Evolutionary conservation across 306 rosid species (phyloP).

Genomic region (Cucumis melo): DNA sequence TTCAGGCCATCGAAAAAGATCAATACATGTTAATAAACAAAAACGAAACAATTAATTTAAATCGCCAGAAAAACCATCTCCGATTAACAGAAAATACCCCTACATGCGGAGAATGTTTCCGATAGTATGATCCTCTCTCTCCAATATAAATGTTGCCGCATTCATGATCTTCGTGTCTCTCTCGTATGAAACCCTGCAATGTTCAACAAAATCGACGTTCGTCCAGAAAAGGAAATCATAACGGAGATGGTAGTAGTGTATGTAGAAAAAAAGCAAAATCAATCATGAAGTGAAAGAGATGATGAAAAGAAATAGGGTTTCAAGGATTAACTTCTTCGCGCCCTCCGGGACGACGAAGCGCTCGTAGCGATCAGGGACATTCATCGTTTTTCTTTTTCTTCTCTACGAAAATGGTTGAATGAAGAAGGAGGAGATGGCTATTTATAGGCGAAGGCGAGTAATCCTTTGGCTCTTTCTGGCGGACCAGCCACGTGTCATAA

Average conservation of each 20-base stretch:
- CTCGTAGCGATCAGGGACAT: slow-evolving; percentile 91
- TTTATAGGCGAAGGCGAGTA: neutral
- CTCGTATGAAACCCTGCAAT: slow-evolving; percentile 72
- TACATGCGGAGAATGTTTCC: slow-evolving; percentile 92
- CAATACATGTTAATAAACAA: neutral
- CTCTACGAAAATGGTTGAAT: neutral
- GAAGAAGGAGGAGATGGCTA: neutral
- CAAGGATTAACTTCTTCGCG: slow-evolving; percentile 49
- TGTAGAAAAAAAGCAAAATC: neutral
- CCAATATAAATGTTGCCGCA: slow-evolving; percentile 72
- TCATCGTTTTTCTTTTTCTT: slow-evolving; percentile 33
- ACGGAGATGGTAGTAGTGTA: neutral
- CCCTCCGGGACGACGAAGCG: slow-evolving; percentile 95
- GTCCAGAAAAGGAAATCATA: neutral
- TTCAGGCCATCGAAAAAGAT: neutral
- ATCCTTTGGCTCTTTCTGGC: no score
- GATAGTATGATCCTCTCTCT: slow-evolving; percentile 87
- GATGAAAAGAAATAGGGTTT: neutral
- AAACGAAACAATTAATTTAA: neutral
- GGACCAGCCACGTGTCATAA: no score
- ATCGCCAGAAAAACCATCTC: neutral
- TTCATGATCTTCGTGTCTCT: slow-evolving; percentile 90
- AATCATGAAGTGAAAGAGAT: neutral
- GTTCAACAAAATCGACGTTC: neutral
- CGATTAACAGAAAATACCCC: neutral